These are phyloP conservation scores for Albophoma yamanashiensis DNA, from an alignment of 2,329 filamentous ascomycete genomes.

Conservation along the genomic window DNA sequence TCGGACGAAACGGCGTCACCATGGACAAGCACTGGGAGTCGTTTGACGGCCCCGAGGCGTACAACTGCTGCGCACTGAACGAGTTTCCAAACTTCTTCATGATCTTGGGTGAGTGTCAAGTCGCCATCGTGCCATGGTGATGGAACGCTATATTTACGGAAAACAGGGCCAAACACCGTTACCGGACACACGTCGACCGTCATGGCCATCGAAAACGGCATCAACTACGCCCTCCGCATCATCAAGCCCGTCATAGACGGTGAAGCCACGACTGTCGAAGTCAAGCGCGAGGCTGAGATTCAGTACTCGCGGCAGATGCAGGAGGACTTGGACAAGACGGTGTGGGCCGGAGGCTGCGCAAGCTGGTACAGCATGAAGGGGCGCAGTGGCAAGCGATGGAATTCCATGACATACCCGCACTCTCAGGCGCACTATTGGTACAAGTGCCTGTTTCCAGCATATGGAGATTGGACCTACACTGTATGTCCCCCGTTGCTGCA, in stretches of 20 bases:
- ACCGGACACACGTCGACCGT: constrained; percentile 53
- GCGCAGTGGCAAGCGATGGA: constrained; percentile 17
- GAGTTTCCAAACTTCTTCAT: constrained; percentile 58
- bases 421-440: constrained; percentile 25
- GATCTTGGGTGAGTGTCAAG: constrained; percentile 31
- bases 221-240: constrained; percentile 49
- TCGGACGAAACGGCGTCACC: constrained; percentile 37
- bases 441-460: constrained; percentile 22
- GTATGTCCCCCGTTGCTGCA: constrained; percentile 11
- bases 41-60: constrained; percentile 50
- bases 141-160: not conserved
- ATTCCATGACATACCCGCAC: constrained; percentile 24
- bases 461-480: constrained; percentile 19
- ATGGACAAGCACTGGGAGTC: constrained; percentile 45
- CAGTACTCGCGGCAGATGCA: constrained; percentile 21
- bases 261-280: constrained; percentile 16
- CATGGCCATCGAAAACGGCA: constrained; percentile 48
- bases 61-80: constrained; percentile 45
- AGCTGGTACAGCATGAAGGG: constrained; percentile 24
- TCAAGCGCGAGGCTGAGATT: constrained; percentile 23
- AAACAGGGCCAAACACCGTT: constrained; percentile 43
- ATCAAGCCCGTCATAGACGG: constrained; percentile 35
- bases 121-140: not conserved
- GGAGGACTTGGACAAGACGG: constrained; percentile 17
- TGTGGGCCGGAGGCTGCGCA: constrained; percentile 22